Conservation (phyloP, 176 grass and related monocot species). For the Musa troglodytarum region DNA sequence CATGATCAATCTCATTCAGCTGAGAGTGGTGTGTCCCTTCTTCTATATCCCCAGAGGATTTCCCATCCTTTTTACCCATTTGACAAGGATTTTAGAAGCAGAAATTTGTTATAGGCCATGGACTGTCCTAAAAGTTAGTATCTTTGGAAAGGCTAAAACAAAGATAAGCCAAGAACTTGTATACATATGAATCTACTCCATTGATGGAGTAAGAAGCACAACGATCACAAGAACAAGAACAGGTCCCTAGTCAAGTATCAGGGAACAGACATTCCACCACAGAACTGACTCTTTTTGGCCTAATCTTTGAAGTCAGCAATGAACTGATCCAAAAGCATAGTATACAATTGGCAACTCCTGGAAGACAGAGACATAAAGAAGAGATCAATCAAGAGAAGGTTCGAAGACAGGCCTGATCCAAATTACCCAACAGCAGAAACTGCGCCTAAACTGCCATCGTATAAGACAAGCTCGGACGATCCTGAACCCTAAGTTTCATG, state of each 20-base stretch:
- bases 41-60: constrained; percentile 15
- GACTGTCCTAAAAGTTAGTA: not conserved
- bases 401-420: not conserved
- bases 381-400: not conserved
- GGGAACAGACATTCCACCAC: not conserved
- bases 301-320: not conserved
- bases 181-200: too few species aligned
- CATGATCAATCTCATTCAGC: not conserved
- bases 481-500: not conserved
- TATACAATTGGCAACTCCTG: not conserved
- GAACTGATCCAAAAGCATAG: not conserved
- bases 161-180: not conserved
- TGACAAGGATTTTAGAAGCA: not conserved
- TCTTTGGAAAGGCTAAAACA: not conserved
- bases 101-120: not conserved
- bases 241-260: too few species aligned
- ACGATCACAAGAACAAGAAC: not conserved
- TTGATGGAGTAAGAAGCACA: too few species aligned
- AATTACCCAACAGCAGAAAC: not conserved
- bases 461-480: not conserved
- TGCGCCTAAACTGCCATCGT: not conserved
- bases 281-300: not conserved
- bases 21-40: not conserved
- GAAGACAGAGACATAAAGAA: too few species aligned
- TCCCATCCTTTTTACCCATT: not conserved